Evolutionary conservation across 768 basidiomycete genomes (phyloP).

Genomic region (Cyathus striatus): DNA sequence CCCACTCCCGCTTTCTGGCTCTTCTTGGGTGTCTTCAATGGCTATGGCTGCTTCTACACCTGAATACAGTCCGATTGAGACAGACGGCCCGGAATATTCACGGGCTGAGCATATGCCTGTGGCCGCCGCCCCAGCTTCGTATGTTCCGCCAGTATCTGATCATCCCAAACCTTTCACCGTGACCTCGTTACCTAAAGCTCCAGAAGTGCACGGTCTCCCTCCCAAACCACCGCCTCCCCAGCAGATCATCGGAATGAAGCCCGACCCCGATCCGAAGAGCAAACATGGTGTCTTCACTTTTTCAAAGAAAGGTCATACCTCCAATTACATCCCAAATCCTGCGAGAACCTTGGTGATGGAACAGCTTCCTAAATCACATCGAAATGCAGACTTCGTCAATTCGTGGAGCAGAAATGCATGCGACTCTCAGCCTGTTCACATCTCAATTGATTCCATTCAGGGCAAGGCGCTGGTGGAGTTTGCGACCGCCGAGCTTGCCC

Average conservation of each 20-base stretch:
- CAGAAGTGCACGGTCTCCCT: background rate
- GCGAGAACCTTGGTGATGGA: slow-evolving; percentile 53
- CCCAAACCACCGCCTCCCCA: background rate
- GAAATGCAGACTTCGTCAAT: slow-evolving; percentile 34
- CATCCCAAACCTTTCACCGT: background rate
- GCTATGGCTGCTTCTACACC: slow-evolving; percentile 22
- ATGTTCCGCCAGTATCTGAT: background rate
- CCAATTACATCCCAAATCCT: slow-evolving; percentile 38
- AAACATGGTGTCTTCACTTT: slow-evolving; percentile 40
- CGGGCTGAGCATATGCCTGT: too few relatives aligned
- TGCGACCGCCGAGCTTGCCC: slow-evolving; percentile 34
- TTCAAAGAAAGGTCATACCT: slow-evolving; percentile 9
- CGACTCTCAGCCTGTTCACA: slow-evolving; percentile 28
- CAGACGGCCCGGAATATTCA: background rate
- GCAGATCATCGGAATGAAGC: slow-evolving; percentile 38
- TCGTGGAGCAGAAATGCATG: slow-evolving; percentile 38
- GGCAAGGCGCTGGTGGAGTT: slow-evolving; percentile 52
- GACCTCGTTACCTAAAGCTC: background rate
- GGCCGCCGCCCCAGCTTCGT: background rate
- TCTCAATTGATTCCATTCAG: slow-evolving; percentile 33
- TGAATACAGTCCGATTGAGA: background rate
- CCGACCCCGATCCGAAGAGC: slow-evolving; percentile 37
- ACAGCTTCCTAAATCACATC: slow-evolving; percentile 44
- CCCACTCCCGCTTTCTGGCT: slow-evolving; percentile 10
- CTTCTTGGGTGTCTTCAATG: slow-evolving; percentile 39